Conservation (phyloP, 768 basidiomycete genomes). For the Butyriboletus loyo region DNA sequence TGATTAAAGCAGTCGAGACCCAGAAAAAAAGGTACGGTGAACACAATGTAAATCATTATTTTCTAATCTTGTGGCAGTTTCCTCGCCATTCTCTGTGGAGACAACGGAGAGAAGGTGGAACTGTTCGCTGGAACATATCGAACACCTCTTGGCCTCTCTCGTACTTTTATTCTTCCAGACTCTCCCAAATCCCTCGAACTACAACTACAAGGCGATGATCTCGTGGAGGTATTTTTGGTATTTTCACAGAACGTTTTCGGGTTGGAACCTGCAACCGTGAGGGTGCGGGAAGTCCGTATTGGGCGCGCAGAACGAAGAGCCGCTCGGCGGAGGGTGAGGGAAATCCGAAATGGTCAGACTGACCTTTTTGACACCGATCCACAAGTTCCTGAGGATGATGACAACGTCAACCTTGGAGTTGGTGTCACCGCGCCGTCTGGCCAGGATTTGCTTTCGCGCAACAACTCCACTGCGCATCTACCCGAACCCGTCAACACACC, state of each 20-base stretch:
- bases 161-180: constrained; percentile 90
- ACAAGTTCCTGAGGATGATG: constrained; percentile 45
- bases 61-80: constrained; percentile 49
- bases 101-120: constrained; percentile 90
- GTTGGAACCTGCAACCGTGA: constrained; percentile 86
- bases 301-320: constrained; percentile 85
- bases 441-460: constrained; percentile 31
- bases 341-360: constrained; percentile 53
- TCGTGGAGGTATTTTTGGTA: constrained; percentile 88
- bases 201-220: constrained; percentile 87
- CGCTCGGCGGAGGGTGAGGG: constrained; percentile 75
- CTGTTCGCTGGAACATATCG: constrained; percentile 89
- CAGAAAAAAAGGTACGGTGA: constrained; percentile 72
- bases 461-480: constrained; percentile 26
- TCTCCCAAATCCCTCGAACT: constrained; percentile 85
- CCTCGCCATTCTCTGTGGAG: constrained; percentile 89
- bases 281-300: constrained; percentile 91
- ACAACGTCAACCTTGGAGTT: constrained; percentile 59
- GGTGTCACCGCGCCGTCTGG: constrained; percentile 53
- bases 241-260: constrained; percentile 93
- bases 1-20: constrained; percentile 88
- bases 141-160: constrained; percentile 86
- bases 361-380: constrained; percentile 43
- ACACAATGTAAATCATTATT: neutral
- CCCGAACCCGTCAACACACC: constrained; percentile 23